These are phyloP conservation scores for Pluteus cervinus DNA, from an alignment of 768 basidiomycete genomes.

Conservation along the genomic window DNA sequence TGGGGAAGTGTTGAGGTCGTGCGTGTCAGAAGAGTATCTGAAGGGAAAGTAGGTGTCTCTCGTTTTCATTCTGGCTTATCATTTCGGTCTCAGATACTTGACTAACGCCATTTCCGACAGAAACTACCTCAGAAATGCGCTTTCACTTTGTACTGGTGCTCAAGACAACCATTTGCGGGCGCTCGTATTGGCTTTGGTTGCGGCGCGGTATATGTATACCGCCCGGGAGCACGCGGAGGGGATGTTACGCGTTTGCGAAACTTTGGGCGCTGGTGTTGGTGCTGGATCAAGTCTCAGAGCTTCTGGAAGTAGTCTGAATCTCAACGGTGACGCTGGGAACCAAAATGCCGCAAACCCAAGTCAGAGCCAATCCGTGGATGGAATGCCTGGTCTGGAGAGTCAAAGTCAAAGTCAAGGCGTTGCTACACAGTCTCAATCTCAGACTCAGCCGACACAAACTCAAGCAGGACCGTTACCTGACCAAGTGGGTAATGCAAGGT, in stretches of 20 bases:
- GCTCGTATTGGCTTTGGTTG: conserved; percentile 58
- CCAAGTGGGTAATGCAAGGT: conserved; percentile 52
- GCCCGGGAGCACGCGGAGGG: conserved; percentile 60
- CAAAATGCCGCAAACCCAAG: conserved; percentile 3
- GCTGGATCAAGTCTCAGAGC: conserved; percentile 16
- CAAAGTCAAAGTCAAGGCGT: conserved; percentile 3
- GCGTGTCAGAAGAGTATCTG: conserved; percentile 47
- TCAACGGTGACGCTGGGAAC: conserved; percentile 4
- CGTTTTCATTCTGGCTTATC: conserved; percentile 9
- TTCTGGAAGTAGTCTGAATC: conserved; percentile 9
- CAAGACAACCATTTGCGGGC: conserved; percentile 74
- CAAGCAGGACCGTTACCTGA: conserved; percentile 22
- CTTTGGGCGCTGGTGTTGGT: conserved; percentile 67
- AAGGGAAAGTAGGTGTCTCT: conserved; percentile 49
- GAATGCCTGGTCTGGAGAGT: conserved; percentile 1
- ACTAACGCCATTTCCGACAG: conserved; percentile 23
- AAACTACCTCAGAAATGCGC: conserved; percentile 51
- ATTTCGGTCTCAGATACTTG: not conserved
- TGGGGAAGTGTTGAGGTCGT: conserved; percentile 49
- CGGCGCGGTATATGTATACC: conserved; percentile 69
- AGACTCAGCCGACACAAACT: conserved; percentile 4
- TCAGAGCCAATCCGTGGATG: no score
- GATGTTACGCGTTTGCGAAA: conserved; percentile 63
- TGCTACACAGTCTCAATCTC: conserved; percentile 4
- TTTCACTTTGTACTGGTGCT: conserved; percentile 48